Conservation (phyloP, 495 filamentous ascomycete species). For the Neohortaea acidophila region DNA sequence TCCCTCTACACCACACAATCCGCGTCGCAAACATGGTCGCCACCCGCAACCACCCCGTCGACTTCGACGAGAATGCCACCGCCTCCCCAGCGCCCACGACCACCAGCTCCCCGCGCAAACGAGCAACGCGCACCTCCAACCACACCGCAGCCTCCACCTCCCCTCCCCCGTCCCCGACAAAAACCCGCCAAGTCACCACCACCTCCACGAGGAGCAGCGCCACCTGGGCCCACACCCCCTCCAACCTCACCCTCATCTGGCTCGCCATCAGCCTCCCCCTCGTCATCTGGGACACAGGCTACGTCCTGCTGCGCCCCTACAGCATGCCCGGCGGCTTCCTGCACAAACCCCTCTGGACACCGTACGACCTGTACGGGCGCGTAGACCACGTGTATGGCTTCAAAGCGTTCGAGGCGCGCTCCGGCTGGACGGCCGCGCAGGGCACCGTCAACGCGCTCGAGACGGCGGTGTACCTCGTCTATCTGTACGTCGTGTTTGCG, state of each 20-base stretch:
- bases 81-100: constrained; percentile 16
- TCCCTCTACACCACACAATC: too few relatives aligned
- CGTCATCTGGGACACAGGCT: constrained; percentile 69
- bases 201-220: background rate
- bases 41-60: constrained; percentile 22
- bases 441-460: constrained; percentile 59
- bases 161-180: constrained; percentile 3
- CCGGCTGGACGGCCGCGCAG: constrained; percentile 74
- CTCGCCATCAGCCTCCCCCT: constrained; percentile 63
- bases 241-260: constrained; percentile 53
- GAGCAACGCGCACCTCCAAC: constrained; percentile 2
- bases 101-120: constrained; percentile 5
- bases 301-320: constrained; percentile 68
- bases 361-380: constrained; percentile 67
- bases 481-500: constrained; percentile 45
- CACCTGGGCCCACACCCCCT: constrained; percentile 53
- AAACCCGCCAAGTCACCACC: constrained; percentile 16
- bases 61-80: constrained; percentile 20
- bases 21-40: constrained; percentile 15
- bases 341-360: constrained; percentile 61
- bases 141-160: background rate
- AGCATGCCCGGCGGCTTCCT: constrained; percentile 66
- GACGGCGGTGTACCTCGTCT: constrained; percentile 51
- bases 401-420: constrained; percentile 52
- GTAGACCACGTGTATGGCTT: constrained; percentile 78